phyloP scores from a whole-genome alignment of 2,329 filamentous ascomycete genomes.

The Talaromyces albobiverticillius region DNA sequence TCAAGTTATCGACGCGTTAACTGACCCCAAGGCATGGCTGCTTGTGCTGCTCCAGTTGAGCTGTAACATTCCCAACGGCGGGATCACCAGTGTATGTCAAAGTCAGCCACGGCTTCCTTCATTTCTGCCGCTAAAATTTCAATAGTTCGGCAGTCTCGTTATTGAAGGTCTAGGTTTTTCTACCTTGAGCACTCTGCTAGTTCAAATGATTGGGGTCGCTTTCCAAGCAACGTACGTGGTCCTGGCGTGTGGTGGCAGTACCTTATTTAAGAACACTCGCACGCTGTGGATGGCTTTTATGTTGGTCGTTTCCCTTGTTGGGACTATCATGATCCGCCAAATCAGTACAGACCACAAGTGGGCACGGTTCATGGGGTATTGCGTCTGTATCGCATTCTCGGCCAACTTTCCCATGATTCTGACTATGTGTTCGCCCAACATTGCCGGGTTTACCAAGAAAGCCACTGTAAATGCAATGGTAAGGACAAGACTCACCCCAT shows the following conservation, averaged over 20 bases:
- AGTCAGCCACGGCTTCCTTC: too few species aligned
- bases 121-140: too few species aligned
- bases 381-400: background rate
- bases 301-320: too few species aligned
- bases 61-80: conserved; percentile 12
- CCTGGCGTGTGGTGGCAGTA: too few species aligned
- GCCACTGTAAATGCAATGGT: conserved; percentile 54
- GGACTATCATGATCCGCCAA: too few species aligned
- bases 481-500: too few species aligned
- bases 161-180: conserved; percentile 18
- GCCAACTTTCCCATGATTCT: conserved; percentile 21
- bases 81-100: conserved; percentile 11
- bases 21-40: conserved; percentile 36
- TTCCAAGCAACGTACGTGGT: background rate
- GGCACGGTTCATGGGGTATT: background rate
- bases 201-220: background rate
- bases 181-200: background rate
- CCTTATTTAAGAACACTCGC: too few species aligned
- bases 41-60: conserved; percentile 9
- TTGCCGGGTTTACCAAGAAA: conserved; percentile 55
- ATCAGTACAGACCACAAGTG: background rate
- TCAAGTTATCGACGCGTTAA: conserved; percentile 39
- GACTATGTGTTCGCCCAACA: conserved; percentile 53
- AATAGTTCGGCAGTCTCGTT: conserved; percentile 16
- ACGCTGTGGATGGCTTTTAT: too few species aligned